A percentile compares a stretch with the other conserved stretches of the same genome.
Evolutionary conservation across 768 basidiomycete species (phyloP).

Genomic region (Kwoniella dendrophila): DNA sequence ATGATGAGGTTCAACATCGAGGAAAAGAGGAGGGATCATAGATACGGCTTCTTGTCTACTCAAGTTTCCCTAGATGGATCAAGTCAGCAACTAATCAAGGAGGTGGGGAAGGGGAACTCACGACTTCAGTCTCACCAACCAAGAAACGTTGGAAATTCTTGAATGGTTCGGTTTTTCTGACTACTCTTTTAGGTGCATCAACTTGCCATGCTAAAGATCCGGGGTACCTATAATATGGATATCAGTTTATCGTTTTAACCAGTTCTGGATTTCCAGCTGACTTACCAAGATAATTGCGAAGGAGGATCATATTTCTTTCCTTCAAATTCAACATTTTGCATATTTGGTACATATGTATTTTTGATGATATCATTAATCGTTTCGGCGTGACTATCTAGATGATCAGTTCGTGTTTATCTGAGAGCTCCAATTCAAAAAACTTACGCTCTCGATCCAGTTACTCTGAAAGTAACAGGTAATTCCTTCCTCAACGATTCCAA

Average conservation of each 20-base stretch:
- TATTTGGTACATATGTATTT: constrained; percentile 72
- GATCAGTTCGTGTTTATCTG: constrained; percentile 54
- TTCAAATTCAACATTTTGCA: constrained; percentile 75
- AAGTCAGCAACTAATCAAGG: constrained; percentile 4
- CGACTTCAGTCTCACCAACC: constrained; percentile 96
- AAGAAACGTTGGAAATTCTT: constrained; percentile 94
- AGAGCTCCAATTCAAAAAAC: constrained; percentile 27
- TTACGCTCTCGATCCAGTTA: constrained; percentile 84
- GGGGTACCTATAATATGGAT: constrained; percentile 72
- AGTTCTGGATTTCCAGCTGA: not conserved
- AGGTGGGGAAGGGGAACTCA: constrained; percentile 57
- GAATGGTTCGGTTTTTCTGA: constrained; percentile 86
- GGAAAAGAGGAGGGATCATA: constrained; percentile 96
- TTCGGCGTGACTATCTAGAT: constrained; percentile 61
- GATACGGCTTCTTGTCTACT: constrained; percentile 96
- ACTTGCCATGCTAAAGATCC: constrained; percentile 95
- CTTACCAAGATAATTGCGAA: constrained; percentile 79
- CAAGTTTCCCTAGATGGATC: constrained; percentile 73
- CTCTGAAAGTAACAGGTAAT: constrained; percentile 90
- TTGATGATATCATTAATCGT: constrained; percentile 78
- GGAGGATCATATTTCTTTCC: constrained; percentile 76
- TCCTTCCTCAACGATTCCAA: constrained; percentile 68
- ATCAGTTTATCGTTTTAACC: not conserved
- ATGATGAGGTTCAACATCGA: constrained; percentile 93
- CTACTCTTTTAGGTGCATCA: constrained; percentile 81